A percentile compares a stretch with the other conserved stretches of the same genome.
These are phyloP conservation scores for Saprolegnia diclina DNA, from an alignment of 352 stramenopile genomes.

Conservation along the genomic window DNA sequence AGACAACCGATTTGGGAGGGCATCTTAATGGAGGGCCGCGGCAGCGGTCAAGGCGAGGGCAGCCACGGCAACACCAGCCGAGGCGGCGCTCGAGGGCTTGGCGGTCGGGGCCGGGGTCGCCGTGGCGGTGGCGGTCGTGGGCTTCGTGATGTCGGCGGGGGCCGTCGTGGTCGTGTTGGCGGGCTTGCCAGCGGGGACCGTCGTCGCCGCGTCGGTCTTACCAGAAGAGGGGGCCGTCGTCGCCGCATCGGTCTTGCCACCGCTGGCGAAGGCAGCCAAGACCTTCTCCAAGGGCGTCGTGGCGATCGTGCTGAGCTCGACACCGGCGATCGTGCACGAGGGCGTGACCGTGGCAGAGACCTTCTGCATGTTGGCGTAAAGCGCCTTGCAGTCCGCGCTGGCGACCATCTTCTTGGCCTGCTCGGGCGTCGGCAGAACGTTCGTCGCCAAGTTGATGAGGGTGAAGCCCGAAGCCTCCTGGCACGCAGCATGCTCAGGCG, in stretches of 20 bases:
- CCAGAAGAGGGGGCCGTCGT: too few species aligned
- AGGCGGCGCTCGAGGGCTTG: neutral
- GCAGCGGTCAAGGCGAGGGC: slow-evolving; percentile 3
- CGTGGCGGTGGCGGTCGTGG: neutral
- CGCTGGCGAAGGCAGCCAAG: neutral
- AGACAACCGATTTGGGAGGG: too few species aligned
- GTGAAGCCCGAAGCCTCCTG: slow-evolving; percentile 11
- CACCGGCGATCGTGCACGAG: slow-evolving; percentile 12
- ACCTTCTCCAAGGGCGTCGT: neutral
- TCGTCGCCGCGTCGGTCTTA: neutral
- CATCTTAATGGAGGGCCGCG: slow-evolving; percentile 1
- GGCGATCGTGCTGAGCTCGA: neutral
- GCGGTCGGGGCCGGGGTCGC: slow-evolving; percentile 6
- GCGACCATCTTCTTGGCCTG: slow-evolving; percentile 5
- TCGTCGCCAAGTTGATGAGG: neutral
- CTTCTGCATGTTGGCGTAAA: neutral
- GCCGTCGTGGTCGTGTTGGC: neutral
- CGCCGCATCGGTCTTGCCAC: too few species aligned
- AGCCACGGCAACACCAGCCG: slow-evolving; percentile 7
- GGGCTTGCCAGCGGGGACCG: too few species aligned
- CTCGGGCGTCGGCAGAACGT: neutral
- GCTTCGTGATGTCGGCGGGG: slow-evolving; percentile 5
- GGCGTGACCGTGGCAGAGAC: neutral
- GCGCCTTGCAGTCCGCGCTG: neutral
- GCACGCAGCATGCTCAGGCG: neutral